Evolutionary conservation across 257 asterid species (phyloP).

Genomic region (Solanum appendiculatum): DNA sequence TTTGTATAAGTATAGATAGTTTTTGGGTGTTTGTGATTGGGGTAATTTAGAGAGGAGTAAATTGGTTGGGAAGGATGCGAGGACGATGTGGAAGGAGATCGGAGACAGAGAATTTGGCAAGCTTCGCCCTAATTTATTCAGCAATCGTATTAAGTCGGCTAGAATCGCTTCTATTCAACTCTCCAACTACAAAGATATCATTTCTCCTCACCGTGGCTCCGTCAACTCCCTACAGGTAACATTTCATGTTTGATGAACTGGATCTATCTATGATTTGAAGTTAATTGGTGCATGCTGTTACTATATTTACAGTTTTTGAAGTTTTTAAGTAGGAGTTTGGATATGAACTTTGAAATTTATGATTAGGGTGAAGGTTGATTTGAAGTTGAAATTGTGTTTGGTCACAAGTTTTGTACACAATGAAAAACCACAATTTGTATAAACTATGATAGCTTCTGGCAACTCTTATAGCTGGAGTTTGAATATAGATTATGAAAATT

Average conservation of each 20-base stretch:
- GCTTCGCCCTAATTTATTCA: constrained; percentile 76
- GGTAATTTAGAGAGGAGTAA: neutral
- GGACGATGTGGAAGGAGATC: constrained; percentile 99
- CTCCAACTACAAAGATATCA: constrained; percentile 84
- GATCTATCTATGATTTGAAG: neutral
- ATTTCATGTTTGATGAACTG: neutral
- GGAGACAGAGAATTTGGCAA: constrained; percentile 86
- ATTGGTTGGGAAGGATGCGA: constrained; percentile 63
- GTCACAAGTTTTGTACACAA: neutral
- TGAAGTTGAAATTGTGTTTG: neutral
- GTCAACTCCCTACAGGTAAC: constrained; percentile 84
- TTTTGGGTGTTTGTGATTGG: neutral
- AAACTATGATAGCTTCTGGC: neutral
- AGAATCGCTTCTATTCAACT: constrained; percentile 70
- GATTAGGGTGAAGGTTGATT: neutral
- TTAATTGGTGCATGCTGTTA: neutral
- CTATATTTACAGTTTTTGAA: neutral
- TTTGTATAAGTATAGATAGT: neutral
- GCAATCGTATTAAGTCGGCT: constrained; percentile 41
- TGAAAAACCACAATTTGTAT: neutral
- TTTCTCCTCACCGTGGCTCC: constrained; percentile 87
- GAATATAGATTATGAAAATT: neutral
- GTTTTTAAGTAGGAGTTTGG: neutral
- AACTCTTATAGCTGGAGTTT: neutral
- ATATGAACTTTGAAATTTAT: neutral